Conservation (phyloP, 2,329 filamentous ascomycete genomes). For the Colletotrichum caudatum region DNA sequence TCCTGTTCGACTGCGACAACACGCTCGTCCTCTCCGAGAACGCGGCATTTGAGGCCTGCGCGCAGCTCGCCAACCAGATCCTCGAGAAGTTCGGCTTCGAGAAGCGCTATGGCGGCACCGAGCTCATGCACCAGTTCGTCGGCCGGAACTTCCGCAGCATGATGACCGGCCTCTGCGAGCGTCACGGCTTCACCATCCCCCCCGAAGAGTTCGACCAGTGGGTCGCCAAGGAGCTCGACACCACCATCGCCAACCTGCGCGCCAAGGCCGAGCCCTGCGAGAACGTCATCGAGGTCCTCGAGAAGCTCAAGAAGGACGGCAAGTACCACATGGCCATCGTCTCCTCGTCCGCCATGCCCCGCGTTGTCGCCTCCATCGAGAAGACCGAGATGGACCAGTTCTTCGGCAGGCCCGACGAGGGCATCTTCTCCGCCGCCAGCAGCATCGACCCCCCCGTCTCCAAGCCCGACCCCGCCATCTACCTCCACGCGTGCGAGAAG, state of each 20-base stretch:
- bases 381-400: slow-evolving; percentile 84
- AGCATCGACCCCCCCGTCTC: slow-evolving; percentile 81
- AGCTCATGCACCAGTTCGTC: slow-evolving; percentile 87
- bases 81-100: slow-evolving; percentile 73
- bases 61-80: slow-evolving; percentile 88
- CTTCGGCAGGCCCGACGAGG: slow-evolving; percentile 76
- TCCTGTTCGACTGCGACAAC: slow-evolving; percentile 87
- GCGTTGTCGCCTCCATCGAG: slow-evolving; percentile 81
- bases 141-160: slow-evolving; percentile 95
- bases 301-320: slow-evolving; percentile 68
- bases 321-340: slow-evolving; percentile 84
- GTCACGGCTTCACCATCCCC: slow-evolving; percentile 78
- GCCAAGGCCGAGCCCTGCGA: slow-evolving; percentile 74
- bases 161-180: slow-evolving; percentile 80
- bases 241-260: slow-evolving; percentile 83
- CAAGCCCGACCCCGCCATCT: slow-evolving; percentile 92
- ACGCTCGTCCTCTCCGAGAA: slow-evolving; percentile 93
- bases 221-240: slow-evolving; percentile 82
- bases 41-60: slow-evolving; percentile 90
- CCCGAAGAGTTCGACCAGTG: slow-evolving; percentile 78
- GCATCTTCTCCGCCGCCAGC: slow-evolving; percentile 85
- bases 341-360: slow-evolving; percentile 80
- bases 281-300: slow-evolving; percentile 75
- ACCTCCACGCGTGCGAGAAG: slow-evolving; percentile 80
- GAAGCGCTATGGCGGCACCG: slow-evolving; percentile 79